phyloP scores from a whole-genome alignment of 164 flowering plant genomes.

The Sextonia rubra region DNA sequence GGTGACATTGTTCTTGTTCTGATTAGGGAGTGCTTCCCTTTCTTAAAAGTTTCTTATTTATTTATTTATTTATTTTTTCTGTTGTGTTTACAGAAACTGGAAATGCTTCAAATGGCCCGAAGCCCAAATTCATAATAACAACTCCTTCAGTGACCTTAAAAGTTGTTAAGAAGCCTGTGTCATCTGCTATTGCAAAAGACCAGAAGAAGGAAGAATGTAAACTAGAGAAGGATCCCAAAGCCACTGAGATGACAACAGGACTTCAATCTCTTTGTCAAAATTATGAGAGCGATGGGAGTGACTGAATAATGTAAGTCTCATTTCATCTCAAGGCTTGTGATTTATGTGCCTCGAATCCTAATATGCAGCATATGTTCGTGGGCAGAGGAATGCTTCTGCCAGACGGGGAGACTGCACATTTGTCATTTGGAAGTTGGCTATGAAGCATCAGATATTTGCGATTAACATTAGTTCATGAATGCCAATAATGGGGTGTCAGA shows the following conservation, averaged over 20 bases:
- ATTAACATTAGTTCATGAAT: background rate
- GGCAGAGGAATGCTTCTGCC: background rate
- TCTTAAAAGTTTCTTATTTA: background rate
- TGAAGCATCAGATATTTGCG: background rate
- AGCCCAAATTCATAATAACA: slow-evolving; percentile 4
- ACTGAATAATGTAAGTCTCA: background rate
- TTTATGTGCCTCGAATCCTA: background rate
- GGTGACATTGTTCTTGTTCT: background rate
- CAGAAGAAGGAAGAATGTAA: slow-evolving; percentile 1
- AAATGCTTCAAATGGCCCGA: background rate
- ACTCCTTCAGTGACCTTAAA: slow-evolving; percentile 6
- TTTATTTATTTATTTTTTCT: background rate
- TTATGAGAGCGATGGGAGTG: slow-evolving; percentile 9
- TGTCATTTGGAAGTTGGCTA: background rate
- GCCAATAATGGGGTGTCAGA: background rate
- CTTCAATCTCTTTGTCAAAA: slow-evolving; percentile 10
- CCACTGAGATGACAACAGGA: background rate
- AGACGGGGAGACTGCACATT: background rate
- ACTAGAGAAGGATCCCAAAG: background rate
- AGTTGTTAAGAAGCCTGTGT: slow-evolving; percentile 5
- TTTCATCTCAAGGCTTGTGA: no score
- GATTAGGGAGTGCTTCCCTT: background rate
- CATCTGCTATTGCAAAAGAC: background rate
- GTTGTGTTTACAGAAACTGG: background rate
- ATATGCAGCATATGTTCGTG: background rate